Evolutionary conservation across 495 filamentous ascomycete species (phyloP).

Genomic region (Penicillium ochrochloron): DNA sequence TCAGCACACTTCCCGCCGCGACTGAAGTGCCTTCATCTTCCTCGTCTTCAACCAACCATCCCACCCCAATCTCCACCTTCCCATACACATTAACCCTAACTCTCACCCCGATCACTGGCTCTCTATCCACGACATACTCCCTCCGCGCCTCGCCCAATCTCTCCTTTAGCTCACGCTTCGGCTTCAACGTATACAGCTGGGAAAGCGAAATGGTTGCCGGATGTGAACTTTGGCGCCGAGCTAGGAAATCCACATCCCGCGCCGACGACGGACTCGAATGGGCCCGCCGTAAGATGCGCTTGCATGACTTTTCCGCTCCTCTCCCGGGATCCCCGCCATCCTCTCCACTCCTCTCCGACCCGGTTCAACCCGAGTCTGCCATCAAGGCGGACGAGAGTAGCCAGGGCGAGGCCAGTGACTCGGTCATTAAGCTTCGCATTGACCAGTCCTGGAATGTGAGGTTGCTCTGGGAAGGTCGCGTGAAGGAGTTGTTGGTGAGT

Average conservation of each 20-base stretch:
- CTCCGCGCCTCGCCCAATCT: constrained; percentile 80
- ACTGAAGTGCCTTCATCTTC: constrained; percentile 54
- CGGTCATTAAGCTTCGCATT: constrained; percentile 87
- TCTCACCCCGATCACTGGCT: constrained; percentile 91
- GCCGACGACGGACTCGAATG: constrained; percentile 50
- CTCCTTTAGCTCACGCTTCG: constrained; percentile 85
- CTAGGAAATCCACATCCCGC: constrained; percentile 41
- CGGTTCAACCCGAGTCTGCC: constrained; percentile 29
- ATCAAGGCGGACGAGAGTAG: constrained; percentile 29
- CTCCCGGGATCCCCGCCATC: constrained; percentile 28
- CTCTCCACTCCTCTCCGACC: constrained; percentile 29
- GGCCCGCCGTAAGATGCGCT: constrained; percentile 49
- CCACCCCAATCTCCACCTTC: constrained; percentile 56
- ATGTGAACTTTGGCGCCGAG: constrained; percentile 81
- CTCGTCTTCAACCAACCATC: constrained; percentile 23
- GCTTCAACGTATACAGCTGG: constrained; percentile 98
- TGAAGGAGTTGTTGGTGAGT: constrained; percentile 92
- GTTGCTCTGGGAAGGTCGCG: constrained; percentile 88
- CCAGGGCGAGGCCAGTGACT: constrained; percentile 68
- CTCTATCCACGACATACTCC: constrained; percentile 85
- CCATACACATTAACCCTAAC: constrained; percentile 93
- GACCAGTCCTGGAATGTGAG: constrained; percentile 85
- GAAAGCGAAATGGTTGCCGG: constrained; percentile 92
- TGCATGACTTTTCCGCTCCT: constrained; percentile 34
- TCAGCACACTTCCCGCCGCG: constrained; percentile 87